A percentile compares a stretch with the other conserved stretches of the same genome.
Conservation (phyloP, 1,284 basidiomycete species). For the Rhizoctonia solani region DNA sequence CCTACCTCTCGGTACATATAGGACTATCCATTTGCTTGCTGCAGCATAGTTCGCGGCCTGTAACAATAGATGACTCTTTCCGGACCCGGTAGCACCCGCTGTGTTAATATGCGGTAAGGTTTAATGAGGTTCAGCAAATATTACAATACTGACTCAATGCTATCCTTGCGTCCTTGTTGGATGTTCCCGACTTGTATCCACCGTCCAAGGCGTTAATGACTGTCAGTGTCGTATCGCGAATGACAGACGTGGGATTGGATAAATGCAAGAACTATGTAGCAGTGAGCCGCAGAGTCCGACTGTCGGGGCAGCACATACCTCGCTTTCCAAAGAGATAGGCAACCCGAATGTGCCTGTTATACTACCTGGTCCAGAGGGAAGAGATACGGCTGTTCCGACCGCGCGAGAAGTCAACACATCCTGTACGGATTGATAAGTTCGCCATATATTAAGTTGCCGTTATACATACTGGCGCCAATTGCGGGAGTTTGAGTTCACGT, state of each 20-base stretch:
- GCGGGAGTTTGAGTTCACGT: background rate
- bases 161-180: slow-evolving; percentile 55
- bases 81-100: slow-evolving; percentile 80
- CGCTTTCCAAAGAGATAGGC: slow-evolving; percentile 6
- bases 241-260: slow-evolving; percentile 64
- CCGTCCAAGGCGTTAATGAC: slow-evolving; percentile 56
- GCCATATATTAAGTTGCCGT: background rate
- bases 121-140: background rate
- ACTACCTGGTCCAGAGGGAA: slow-evolving; percentile 2
- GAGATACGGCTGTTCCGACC: background rate
- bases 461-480: slow-evolving; percentile 6
- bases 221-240: slow-evolving; percentile 64
- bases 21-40: slow-evolving; percentile 76
- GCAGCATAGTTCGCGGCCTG: slow-evolving; percentile 79
- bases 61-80: slow-evolving; percentile 82
- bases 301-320: background rate
- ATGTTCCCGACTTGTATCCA: slow-evolving; percentile 46
- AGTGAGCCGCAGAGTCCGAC: background rate
- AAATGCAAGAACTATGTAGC: slow-evolving; percentile 63
- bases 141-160: slow-evolving; percentile 60
- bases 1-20: slow-evolving; percentile 85
- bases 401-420: background rate
- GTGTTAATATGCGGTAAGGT: slow-evolving; percentile 19
- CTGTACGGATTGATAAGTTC: slow-evolving; percentile 1
- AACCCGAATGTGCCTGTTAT: slow-evolving; percentile 16